Evolutionary conservation across 2,329 filamentous ascomycete genomes (phyloP), one percentile per base, ranked within the genome.

Genomic region (Microdochium paspali): DNA sequence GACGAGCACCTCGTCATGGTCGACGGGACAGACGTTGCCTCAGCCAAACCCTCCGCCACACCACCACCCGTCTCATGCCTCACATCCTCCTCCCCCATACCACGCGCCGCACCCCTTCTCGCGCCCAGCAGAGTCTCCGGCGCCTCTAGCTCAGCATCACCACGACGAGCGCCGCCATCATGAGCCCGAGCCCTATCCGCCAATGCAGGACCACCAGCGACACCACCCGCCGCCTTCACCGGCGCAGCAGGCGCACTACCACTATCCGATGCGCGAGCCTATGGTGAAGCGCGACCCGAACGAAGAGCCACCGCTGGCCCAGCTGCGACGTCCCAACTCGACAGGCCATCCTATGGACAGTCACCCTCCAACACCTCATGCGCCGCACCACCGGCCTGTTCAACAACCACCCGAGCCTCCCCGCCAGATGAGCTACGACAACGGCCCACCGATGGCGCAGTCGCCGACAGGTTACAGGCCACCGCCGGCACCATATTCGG

Each of bases 121-220:
- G 47, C 64, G 66, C 51, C 62, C 66, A 45, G 57, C 61, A 53
- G 66, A 68, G 54, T 58, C 62, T 47, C 58, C 62, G 49, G 56
- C 66, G 53, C 65, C 63, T 53, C 59, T 66, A 50, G 66, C 71
- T 58, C 68, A 67, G 48, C 64, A 69, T 50, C 70, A 69, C 49
- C 55, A 64, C 65, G 72, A 79, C 58, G 75, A 80, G 56, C 76
- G 76, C 61, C 74, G 76, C 55, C 73, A 74, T 57, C 71, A 77
- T 73, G 77, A 79, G 46, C 73, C 69, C 63, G 76, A 78, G 54
- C 66, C 69, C 48, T 77, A 72, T 58, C 66, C 72, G 59, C 70
- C 73, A 53, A 72, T 76, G 64, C 76, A 77, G 62, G 76, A 80
- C 58, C 73, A 70, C 46, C 71, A 73, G 55, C 67, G 68, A 61